Conservation (phyloP, 176 grass and related monocot genomes). For the Miscanthus lutarioriparius region DNA sequence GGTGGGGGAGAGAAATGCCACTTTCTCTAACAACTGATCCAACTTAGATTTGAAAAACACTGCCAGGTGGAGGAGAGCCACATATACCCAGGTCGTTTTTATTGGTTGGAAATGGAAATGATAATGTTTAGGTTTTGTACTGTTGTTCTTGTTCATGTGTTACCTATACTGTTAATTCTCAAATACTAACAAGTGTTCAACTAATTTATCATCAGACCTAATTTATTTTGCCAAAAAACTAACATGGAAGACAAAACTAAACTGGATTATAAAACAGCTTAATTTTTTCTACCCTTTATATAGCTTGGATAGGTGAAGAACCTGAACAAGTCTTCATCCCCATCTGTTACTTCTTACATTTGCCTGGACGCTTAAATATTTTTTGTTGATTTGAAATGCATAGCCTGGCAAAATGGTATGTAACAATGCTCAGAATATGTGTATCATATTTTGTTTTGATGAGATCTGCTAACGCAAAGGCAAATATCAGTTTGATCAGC, state of each 20-base stretch:
- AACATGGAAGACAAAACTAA: not conserved
- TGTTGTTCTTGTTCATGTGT: not conserved
- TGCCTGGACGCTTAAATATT: not conserved
- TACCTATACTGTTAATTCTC: slow-evolving; percentile 25
- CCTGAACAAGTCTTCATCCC: not conserved
- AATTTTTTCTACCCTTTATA: not conserved
- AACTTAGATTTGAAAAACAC: slow-evolving; percentile 28
- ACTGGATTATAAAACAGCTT: not conserved
- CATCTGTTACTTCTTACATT: not conserved
- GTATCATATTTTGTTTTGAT: not conserved
- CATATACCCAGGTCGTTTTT: slow-evolving; percentile 18
- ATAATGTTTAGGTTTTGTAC: not conserved
- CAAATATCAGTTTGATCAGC: not conserved
- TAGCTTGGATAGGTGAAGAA: not conserved
- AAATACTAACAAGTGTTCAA: not conserved
- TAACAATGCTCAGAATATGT: not conserved
- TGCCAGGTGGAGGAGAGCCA: slow-evolving; percentile 10
- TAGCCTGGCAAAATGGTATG: not conserved
- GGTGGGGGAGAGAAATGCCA: slow-evolving; percentile 23
- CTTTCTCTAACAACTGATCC: slow-evolving; percentile 42
- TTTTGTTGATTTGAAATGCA: not conserved
- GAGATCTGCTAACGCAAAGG: not conserved
- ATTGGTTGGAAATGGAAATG: slow-evolving; percentile 5
- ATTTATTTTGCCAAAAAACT: slow-evolving; percentile 9
- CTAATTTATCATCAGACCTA: not conserved